These are phyloP conservation scores for Acer saccharum DNA, from an alignment of 345 rosid genomes.

Conservation along the genomic window DNA sequence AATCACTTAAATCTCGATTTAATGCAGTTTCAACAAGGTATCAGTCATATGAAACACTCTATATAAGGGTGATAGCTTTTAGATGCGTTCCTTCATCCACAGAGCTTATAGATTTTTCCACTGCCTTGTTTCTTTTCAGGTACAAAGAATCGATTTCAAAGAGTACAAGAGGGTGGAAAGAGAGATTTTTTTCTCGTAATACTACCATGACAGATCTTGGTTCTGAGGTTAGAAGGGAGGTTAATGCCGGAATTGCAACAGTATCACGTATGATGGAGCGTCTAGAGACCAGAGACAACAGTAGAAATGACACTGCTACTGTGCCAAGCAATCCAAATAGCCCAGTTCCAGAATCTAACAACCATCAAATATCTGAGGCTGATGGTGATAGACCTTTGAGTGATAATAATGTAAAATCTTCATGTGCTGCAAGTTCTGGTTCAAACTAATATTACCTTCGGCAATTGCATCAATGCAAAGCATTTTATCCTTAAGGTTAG, in stretches of 20 bases:
- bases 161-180: conserved; percentile 95
- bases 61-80: not conserved
- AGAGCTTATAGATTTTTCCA: not conserved
- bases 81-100: not conserved
- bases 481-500: conserved; percentile 25
- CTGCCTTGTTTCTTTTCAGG: conserved; percentile 34
- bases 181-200: conserved; percentile 82
- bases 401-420: conserved; percentile 37
- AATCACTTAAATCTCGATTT: conserved; percentile 72
- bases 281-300: conserved; percentile 58
- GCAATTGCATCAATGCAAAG: conserved; percentile 18
- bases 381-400: conserved; percentile 32
- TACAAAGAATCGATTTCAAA: conserved; percentile 93
- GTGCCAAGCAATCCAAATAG: conserved; percentile 43
- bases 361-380: conserved; percentile 32
- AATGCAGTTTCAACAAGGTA: conserved; percentile 82
- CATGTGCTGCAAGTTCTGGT: conserved; percentile 55
- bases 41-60: not conserved
- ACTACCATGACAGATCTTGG: conserved; percentile 67
- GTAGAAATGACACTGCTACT: conserved; percentile 43
- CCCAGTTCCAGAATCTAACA: conserved; percentile 41
- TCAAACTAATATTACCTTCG: conserved; percentile 38
- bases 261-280: conserved; percentile 89
- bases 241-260: conserved; percentile 78
- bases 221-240: conserved; percentile 87